Base-by-base conservation (phyloP, 805 yeast species). In the Ogataea zsoltii region DNA sequence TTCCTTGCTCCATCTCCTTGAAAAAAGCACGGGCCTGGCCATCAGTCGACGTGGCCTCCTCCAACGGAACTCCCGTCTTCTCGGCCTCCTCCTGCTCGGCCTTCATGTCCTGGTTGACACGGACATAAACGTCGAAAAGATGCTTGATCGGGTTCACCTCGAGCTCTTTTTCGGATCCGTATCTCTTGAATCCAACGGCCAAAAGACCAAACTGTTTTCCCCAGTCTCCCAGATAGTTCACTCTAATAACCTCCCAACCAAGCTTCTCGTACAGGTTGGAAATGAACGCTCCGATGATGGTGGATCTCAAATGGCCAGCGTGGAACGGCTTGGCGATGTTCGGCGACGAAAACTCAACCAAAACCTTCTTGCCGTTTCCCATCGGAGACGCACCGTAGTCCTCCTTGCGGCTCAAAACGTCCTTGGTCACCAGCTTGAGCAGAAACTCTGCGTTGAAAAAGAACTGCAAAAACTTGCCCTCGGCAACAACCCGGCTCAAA, bases 301-400 rank as follows among this genome's bases (percentile, higher is more conserved):
- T 94, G 26, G 96, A 87, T 70, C 99, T 85, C 68, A 94, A 80
- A 68, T 94, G 99, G 49, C 99, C 99, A 44, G 99, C 99, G 65
- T 94, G 99, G 85, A 94, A 94, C 11, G 99, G 99, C 71, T 94
- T 94, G 54, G 99, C 99, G 62, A 94, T 92, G 69, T 94, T 94
- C 54, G 99, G 99, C 29, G 98, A 91, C 2, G 97, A 88, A 62
- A 94, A 94, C 68, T 94, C 99, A 57, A 94, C 77, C 36, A 90
- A 59, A 14, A 86, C 75, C 51, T 74, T 84, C 70, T 89, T 85
- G 52, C 81, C 82, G 33, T 69, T 68, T 46, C 94, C 97, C 44
- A 87, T 58, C 39, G 90, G 88, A 56, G 83, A 72, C 37, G 81
- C 69, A 55, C 99, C 99, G 66, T 80, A 94, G 32, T 74, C 69